Percentiles rank a stretch among this genome's conserved stretches.
These are phyloP conservation scores for Iberis pinnata DNA, from an alignment of 345 rosid genomes.

Conservation along the genomic window DNA sequence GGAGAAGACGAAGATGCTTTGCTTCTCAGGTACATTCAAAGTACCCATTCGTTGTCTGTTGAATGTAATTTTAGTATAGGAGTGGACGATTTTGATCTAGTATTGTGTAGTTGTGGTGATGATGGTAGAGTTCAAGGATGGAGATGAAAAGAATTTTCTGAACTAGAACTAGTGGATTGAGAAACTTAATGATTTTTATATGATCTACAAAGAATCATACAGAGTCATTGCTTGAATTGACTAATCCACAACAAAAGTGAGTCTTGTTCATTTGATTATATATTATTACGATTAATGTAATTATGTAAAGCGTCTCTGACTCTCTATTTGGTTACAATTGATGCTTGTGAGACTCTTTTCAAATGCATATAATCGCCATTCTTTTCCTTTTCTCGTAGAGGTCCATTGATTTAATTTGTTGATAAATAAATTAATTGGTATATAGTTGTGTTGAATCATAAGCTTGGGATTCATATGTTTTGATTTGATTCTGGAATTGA, in stretches of 20 bases:
- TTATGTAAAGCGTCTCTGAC: not conserved
- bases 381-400: constrained; percentile 37
- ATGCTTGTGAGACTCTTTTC: constrained; percentile 1
- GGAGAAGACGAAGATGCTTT: constrained; percentile 60
- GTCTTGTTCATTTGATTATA: constrained; percentile 27
- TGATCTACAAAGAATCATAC: constrained; percentile 47
- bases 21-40: constrained; percentile 71
- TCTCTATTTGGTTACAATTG: not conserved
- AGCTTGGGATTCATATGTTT: no score
- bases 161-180: constrained; percentile 30
- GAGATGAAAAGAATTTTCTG: constrained; percentile 61
- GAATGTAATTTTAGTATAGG: not conserved
- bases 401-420: no score
- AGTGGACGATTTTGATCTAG: not conserved
- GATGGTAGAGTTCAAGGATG: constrained; percentile 91
- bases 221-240: constrained; percentile 60
- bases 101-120: constrained; percentile 74
- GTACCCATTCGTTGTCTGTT: no score
- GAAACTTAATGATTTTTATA: constrained; percentile 7
- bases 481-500: no score
- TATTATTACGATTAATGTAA: not conserved
- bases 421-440: no score
- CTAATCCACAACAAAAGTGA: constrained; percentile 86
- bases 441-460: no score
- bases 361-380: constrained; percentile 16